phyloP scores from a whole-genome alignment of 495 filamentous ascomycete genomes.

The Lophiostoma macrostomum region DNA sequence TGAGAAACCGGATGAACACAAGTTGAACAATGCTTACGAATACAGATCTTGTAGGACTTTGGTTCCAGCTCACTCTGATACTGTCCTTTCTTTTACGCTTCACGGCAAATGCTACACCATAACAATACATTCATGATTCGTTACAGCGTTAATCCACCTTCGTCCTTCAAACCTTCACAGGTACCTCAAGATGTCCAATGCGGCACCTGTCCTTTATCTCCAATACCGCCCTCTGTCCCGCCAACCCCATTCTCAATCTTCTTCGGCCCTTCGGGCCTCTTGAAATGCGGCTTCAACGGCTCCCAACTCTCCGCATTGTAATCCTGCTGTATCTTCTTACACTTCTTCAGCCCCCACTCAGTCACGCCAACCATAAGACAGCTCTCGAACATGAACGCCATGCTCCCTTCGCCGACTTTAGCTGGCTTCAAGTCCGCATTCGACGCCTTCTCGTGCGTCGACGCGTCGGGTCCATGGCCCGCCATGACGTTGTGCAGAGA shows the following conservation, averaged over 20 bases:
- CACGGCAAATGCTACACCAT: too few species aligned
- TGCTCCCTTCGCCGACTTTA: slow-evolving; percentile 61
- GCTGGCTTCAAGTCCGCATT: slow-evolving; percentile 56
- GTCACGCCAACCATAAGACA: slow-evolving; percentile 80
- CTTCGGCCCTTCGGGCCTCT: slow-evolving; percentile 51
- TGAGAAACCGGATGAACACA: too few species aligned
- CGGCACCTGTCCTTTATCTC: slow-evolving; percentile 1
- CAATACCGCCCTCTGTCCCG: not conserved
- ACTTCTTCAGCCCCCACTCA: slow-evolving; percentile 82
- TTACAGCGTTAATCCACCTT: too few species aligned
- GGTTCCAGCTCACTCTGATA: too few species aligned
- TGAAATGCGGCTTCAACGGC: slow-evolving; percentile 73
- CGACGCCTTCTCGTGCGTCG: slow-evolving; percentile 57
- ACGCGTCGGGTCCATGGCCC: slow-evolving; percentile 59
- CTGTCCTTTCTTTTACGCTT: too few species aligned
- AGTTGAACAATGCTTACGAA: too few species aligned
- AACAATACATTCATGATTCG: too few species aligned
- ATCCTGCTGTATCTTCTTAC: slow-evolving; percentile 76
- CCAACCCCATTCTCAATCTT: not conserved
- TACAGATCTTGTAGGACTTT: too few species aligned
- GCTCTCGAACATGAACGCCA: slow-evolving; percentile 71
- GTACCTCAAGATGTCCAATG: slow-evolving; percentile 2
- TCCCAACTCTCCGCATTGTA: slow-evolving; percentile 88
- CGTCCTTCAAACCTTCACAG: too few species aligned
- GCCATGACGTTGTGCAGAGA: slow-evolving; percentile 63